phyloP scores from a whole-genome alignment of 2,329 filamentous ascomycete genomes.

The Lachnellula subtilissima region DNA sequence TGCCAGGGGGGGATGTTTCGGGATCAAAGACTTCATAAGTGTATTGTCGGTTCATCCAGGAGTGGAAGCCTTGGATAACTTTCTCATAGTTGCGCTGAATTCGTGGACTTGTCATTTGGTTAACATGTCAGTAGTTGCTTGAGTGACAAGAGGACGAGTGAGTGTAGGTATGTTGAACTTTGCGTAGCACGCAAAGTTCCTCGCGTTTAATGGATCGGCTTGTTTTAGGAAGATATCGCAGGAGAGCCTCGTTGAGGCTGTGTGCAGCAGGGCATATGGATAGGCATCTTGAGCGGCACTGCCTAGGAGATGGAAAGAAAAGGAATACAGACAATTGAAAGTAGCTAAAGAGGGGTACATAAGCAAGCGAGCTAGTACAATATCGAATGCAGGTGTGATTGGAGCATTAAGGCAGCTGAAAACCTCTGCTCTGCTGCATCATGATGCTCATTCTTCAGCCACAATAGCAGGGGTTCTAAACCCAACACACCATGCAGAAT shows the following conservation, averaged over 20 bases:
- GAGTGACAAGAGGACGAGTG: background rate
- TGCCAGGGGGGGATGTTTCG: background rate
- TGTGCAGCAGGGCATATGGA: too few species aligned
- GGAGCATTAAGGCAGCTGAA: too few species aligned
- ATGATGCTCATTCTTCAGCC: too few species aligned
- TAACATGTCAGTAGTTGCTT: background rate
- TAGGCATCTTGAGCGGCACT: background rate
- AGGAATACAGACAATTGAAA: too few species aligned
- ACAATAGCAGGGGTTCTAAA: too few species aligned
- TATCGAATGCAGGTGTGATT: too few species aligned
- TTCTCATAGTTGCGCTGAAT: background rate
- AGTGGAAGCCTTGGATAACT: background rate
- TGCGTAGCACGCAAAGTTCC: background rate
- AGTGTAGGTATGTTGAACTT: background rate
- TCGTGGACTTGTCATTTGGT: background rate
- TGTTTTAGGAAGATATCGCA: background rate
- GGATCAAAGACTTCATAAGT: constrained; percentile 2
- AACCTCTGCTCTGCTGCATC: too few species aligned
- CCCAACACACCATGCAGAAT: too few species aligned
- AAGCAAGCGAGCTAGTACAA: background rate
- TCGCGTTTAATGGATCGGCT: background rate
- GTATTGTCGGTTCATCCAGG: background rate
- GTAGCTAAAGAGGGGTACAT: background rate
- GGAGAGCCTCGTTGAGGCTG: background rate
- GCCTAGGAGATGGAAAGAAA: too few species aligned